phyloP scores from a whole-genome alignment of 2,329 filamentous ascomycete genomes.

The Trichophaea hybrida region DNA sequence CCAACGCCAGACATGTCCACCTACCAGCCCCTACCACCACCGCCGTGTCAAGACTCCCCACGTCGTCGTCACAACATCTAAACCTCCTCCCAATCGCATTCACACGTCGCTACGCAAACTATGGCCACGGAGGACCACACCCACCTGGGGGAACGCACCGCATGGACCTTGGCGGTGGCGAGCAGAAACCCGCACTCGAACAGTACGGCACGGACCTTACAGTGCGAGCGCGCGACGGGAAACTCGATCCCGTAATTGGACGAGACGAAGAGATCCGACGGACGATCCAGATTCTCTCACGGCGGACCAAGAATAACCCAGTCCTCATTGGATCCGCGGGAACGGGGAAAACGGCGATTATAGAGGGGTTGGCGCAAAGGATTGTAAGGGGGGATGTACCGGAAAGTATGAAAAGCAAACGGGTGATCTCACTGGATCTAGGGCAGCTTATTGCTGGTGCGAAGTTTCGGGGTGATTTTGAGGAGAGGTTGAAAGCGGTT shows the following conservation, averaged over 20 bases:
- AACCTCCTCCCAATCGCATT: not conserved
- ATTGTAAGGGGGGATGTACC: conserved; percentile 89
- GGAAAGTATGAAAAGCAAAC: conserved; percentile 89
- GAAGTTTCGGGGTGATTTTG: conserved; percentile 91
- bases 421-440: conserved; percentile 73
- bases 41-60: not conserved
- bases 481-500: conserved; percentile 82
- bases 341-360: conserved; percentile 84
- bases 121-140: conserved; percentile 44
- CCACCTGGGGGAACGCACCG: conserved; percentile 84
- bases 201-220: conserved; percentile 87
- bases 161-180: conserved; percentile 64
- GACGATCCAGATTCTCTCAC: conserved; percentile 83
- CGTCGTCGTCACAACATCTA: not conserved
- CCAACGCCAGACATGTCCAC: not conserved
- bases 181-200: conserved; percentile 75
- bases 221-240: conserved; percentile 67
- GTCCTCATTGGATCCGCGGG: conserved; percentile 85
- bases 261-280: conserved; percentile 82
- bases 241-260: conserved; percentile 90
- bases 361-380: conserved; percentile 77
- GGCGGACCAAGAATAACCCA: conserved; percentile 89
- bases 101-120: not conserved
- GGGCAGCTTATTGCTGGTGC: conserved; percentile 89
- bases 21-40: not conserved